Conservation (phyloP, 1,284 basidiomycete genomes). For the Vanrija humicola region DNA sequence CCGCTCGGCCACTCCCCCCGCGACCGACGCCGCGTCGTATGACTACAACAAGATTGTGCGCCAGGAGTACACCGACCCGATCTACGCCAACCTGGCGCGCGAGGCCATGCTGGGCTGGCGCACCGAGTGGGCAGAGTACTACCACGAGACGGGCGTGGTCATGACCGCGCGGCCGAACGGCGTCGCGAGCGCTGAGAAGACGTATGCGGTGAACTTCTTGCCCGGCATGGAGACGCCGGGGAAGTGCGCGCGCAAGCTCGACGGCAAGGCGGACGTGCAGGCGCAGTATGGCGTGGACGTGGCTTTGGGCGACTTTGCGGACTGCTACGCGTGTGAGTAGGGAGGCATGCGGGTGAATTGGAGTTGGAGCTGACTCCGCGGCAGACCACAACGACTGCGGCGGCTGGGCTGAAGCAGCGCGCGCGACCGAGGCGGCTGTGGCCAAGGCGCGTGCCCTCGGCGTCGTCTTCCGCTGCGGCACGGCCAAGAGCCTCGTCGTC, state of each 20-base stretch:
- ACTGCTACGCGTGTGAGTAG: constrained; percentile 51
- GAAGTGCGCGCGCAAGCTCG: constrained; percentile 6
- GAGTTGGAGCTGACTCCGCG: not conserved
- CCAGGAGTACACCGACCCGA: constrained; percentile 26
- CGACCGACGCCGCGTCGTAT: constrained; percentile 17
- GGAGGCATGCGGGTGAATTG: not conserved
- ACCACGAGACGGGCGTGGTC: constrained; percentile 61
- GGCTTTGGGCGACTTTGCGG: constrained; percentile 12
- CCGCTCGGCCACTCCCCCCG: constrained; percentile 11
- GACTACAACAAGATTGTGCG: constrained; percentile 38
- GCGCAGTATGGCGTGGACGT: constrained; percentile 13
- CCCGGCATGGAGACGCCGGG: constrained; percentile 19
- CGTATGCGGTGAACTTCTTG: constrained; percentile 7
- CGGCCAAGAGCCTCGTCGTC: constrained; percentile 3
- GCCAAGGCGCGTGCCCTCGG: constrained; percentile 9
- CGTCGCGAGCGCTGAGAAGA: not conserved
- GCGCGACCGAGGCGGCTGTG: constrained; percentile 54
- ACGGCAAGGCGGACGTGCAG: constrained; percentile 10
- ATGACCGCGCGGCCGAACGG: constrained; percentile 1
- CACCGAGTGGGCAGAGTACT: constrained; percentile 62
- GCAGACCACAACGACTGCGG: constrained; percentile 65
- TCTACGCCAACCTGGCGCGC: constrained; percentile 17
- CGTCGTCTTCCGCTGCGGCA: constrained; percentile 10
- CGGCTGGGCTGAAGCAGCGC: constrained; percentile 73
- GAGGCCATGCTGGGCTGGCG: constrained; percentile 32